Evolutionary conservation across 164 flowering plant genomes (phyloP).

Genomic region (Taxillus chinensis): DNA sequence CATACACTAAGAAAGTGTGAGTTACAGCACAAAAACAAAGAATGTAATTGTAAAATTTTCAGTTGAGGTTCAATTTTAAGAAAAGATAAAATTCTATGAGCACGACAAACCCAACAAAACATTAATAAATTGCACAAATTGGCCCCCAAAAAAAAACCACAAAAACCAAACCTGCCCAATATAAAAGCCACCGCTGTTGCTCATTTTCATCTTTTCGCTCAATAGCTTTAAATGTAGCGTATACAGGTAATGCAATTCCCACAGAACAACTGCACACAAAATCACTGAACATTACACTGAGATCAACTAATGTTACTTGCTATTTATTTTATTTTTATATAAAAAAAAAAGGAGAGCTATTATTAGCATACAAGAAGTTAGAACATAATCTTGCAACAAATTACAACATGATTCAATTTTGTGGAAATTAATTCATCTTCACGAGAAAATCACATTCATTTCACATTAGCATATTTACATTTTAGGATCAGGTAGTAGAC

Average conservation of each 20-base stretch:
- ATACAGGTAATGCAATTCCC: conserved; percentile 74
- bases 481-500: background rate
- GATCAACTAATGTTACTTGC: background rate
- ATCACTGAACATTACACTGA: background rate
- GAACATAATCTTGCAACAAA: too few species aligned
- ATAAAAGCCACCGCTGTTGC: conserved; percentile 69
- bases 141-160: too few species aligned
- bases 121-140: too few species aligned
- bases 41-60: too few species aligned
- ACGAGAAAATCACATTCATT: background rate
- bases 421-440: background rate
- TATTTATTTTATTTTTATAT: background rate
- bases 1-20: too few species aligned
- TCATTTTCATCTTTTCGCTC: conserved; percentile 56
- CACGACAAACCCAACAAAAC: too few species aligned
- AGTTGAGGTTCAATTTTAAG: too few species aligned
- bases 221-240: conserved; percentile 86
- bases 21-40: too few species aligned
- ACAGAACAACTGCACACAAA: conserved; percentile 60
- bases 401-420: background rate
- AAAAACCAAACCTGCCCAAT: conserved; percentile 75
- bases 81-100: too few species aligned
- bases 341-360: background rate
- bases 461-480: background rate
- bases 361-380: background rate